Conservation (phyloP, 2,329 filamentous ascomycete genomes). For the Cryphonectria radicalis region DNA sequence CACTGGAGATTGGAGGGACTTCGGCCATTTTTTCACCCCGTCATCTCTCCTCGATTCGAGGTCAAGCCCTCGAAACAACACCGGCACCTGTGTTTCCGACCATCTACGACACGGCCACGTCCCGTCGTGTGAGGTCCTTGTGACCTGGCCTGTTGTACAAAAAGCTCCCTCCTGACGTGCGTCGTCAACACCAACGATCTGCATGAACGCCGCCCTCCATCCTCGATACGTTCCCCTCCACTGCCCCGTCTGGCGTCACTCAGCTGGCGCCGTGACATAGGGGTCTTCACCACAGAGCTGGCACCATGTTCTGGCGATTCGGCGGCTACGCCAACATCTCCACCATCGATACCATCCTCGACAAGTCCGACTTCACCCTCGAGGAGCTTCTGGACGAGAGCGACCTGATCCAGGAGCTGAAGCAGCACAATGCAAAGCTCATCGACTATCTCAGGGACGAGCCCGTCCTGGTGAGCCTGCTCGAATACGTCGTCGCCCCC, state of each 20-base stretch:
- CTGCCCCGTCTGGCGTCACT: constrained; percentile 25
- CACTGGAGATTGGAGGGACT: not conserved
- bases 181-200: constrained; percentile 12
- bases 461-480: constrained; percentile 78
- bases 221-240: constrained; percentile 16
- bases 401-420: constrained; percentile 95
- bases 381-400: constrained; percentile 96
- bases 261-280: constrained; percentile 37
- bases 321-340: constrained; percentile 98
- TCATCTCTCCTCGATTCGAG: not conserved
- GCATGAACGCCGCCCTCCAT: constrained; percentile 24
- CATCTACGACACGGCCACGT: not conserved
- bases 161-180: not conserved
- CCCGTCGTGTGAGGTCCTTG: not conserved
- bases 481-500: constrained; percentile 90
- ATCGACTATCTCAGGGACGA: constrained; percentile 95
- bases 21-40: not conserved
- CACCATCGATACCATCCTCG: constrained; percentile 93
- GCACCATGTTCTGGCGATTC: constrained; percentile 99
- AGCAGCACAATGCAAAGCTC: constrained; percentile 96
- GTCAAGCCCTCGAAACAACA: not conserved
- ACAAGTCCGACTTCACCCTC: constrained; percentile 92
- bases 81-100: not conserved
- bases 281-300: constrained; percentile 32
- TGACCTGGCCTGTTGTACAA: not conserved